A percentile compares a stretch with the other conserved stretches of the same genome.
These are phyloP conservation scores for Pseudocercospora fuligena DNA, from an alignment of 2,329 filamentous ascomycete species.

Conservation along the genomic window DNA sequence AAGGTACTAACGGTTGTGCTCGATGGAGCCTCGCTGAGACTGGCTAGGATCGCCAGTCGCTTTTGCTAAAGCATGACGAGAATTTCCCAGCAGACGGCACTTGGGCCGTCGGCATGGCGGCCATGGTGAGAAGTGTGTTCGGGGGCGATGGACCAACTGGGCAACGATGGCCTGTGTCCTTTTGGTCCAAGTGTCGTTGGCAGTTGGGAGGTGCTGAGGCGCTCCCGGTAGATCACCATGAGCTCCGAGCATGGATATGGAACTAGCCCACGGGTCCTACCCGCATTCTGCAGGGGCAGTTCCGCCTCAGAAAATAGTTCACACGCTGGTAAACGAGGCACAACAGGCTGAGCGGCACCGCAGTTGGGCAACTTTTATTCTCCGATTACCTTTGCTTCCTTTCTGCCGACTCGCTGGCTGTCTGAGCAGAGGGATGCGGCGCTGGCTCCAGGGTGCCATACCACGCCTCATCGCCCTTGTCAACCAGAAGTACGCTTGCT, in stretches of 20 bases:
- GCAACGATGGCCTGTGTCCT: constrained; percentile 15
- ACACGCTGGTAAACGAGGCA: background rate
- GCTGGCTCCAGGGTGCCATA: background rate
- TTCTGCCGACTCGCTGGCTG: constrained; percentile 2
- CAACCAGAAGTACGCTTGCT: background rate
- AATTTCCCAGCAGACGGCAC: constrained; percentile 21
- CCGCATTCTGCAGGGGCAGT: constrained; percentile 13
- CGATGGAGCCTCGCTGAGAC: constrained; percentile 25
- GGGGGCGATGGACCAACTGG: constrained; percentile 12
- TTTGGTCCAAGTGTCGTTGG: constrained; percentile 11
- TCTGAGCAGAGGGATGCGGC: background rate
- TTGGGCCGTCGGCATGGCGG: constrained; percentile 13
- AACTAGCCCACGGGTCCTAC: constrained; percentile 10
- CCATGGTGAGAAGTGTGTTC: constrained; percentile 12
- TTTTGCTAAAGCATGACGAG: constrained; percentile 19
- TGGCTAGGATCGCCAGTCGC: constrained; percentile 26
- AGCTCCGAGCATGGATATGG: constrained; percentile 9
- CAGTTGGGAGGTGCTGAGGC: constrained; percentile 13
- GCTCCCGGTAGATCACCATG: constrained; percentile 17
- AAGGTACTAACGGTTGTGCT: constrained; percentile 17
- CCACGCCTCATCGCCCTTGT: background rate
- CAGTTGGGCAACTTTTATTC: constrained; percentile 7
- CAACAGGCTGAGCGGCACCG: background rate
- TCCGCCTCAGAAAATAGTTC: constrained; percentile 6
- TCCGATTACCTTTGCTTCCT: constrained; percentile 1